phyloP scores from a whole-genome alignment of 208 protist genomes.

The Acanthamoeba triangularis region DNA sequence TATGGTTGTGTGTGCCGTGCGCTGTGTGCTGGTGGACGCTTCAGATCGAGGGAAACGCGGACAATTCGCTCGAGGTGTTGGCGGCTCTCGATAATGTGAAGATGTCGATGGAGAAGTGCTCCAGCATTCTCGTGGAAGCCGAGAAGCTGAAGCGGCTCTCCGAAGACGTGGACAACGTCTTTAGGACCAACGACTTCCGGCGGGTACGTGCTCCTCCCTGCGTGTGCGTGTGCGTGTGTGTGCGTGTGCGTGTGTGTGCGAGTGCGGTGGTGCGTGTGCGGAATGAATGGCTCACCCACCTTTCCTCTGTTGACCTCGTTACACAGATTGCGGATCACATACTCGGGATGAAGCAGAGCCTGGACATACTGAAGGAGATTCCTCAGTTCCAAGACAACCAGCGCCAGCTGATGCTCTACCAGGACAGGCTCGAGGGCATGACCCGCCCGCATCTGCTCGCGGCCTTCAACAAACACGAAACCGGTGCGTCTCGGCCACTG shows the following conservation, averaged over 20 bases:
- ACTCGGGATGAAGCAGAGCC: constrained; percentile 8
- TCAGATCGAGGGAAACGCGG: constrained; percentile 47
- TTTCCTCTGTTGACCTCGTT: background rate
- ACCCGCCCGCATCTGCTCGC: background rate
- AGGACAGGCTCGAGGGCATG: constrained; percentile 67
- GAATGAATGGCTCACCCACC: background rate
- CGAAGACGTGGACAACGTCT: constrained; percentile 50
- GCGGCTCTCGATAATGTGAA: constrained; percentile 14
- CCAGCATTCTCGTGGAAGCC: constrained; percentile 28
- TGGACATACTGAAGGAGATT: constrained; percentile 46
- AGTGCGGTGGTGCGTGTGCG: too few species aligned
- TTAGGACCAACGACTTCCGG: constrained; percentile 30
- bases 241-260: background rate
- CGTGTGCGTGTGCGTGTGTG: background rate
- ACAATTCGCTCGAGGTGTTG: constrained; percentile 34
- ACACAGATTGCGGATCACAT: constrained; percentile 20
- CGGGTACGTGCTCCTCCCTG: background rate
- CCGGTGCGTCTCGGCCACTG: too few species aligned
- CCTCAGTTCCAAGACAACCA: constrained; percentile 52
- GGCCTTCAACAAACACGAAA: constrained; percentile 23
- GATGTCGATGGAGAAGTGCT: constrained; percentile 57
- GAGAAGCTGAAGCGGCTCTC: constrained; percentile 59
- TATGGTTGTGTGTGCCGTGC: too few species aligned
- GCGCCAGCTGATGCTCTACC: constrained; percentile 37
- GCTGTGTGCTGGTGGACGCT: too few species aligned